Evolutionary conservation across 1,284 basidiomycete species (phyloP).

Genomic region (Apiotrichum veenhuisii): DNA sequence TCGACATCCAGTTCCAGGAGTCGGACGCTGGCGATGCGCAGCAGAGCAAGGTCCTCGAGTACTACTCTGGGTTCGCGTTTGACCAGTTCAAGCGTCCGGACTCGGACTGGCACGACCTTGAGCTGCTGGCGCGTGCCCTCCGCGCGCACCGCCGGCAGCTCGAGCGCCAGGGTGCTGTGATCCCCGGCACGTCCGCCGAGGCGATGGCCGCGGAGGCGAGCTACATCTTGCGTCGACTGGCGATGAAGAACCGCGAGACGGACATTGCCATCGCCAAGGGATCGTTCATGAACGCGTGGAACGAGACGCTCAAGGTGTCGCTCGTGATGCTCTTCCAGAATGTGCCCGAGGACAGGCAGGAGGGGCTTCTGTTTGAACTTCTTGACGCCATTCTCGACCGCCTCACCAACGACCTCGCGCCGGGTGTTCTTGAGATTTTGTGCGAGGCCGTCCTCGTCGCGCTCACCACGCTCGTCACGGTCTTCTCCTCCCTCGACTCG

Average conservation of each 20-base stretch:
- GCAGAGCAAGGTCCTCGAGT: conserved; percentile 56
- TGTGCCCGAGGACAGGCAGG: conserved; percentile 71
- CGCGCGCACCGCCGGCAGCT: conserved; percentile 60
- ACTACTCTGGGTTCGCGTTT: conserved; percentile 67
- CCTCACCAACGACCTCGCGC: conserved; percentile 56
- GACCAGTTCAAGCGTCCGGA: conserved; percentile 69
- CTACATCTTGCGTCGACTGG: conserved; percentile 76
- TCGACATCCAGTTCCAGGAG: conserved; percentile 86
- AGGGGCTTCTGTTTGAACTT: conserved; percentile 81
- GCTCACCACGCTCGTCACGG: conserved; percentile 76
- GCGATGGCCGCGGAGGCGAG: conserved; percentile 65
- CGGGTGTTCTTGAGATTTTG: conserved; percentile 71
- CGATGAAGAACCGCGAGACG: conserved; percentile 78
- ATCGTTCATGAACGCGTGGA: conserved; percentile 74
- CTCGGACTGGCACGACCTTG: conserved; percentile 69
- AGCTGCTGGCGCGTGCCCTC: conserved; percentile 65
- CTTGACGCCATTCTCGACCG: conserved; percentile 63
- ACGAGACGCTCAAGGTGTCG: conserved; percentile 71
- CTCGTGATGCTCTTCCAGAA: conserved; percentile 74
- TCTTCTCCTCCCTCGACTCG: conserved; percentile 57
- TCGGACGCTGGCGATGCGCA: conserved; percentile 59
- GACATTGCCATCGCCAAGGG: conserved; percentile 69
- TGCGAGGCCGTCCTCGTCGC: conserved; percentile 76
- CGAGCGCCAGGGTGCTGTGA: conserved; percentile 64
- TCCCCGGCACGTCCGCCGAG: conserved; percentile 61